Evolutionary conservation across 805 yeast genomes (phyloP), one percentile per base, ranked within the genome.

Genomic region (Ogataea trehalophila): DNA sequence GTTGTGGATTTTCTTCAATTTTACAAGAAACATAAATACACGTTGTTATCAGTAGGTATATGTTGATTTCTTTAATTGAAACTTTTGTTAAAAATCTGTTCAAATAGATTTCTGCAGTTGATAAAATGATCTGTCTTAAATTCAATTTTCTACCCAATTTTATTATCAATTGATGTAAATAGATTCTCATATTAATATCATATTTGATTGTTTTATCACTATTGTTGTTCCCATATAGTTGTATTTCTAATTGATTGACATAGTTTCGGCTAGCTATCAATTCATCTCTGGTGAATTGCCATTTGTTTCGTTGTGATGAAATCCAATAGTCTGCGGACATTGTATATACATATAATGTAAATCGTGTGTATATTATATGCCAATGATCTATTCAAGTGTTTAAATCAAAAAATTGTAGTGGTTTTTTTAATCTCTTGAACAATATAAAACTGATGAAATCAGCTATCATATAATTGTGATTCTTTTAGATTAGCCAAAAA

Each of bases 1-100:
- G 97, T 60, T 87, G 95, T 1, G 99, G 98, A 56, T 88, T 85
- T 65, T 94, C 99, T 64, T 94, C 98, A 33, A 90, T 85, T 62
- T 94, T 92, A 69, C 97, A 86, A 0, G 97, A 91, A 31, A 94
- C 74, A 59, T 94, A 94, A 2, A 92, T 74, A 55, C 94, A 83
- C 0, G 98, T 82, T 0, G 99, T 81, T 11, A 89, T 84, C 46
- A 91, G 66, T 38, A 90, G 67, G 60, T 90, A 92, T 1, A 87
- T 70, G 61, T 94, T 94, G 47, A 90, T 77, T 62, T 94, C 99
- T 54, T 84, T 80, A 14, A 89, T 67, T 13, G 88, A 80, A 0
- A 82, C 91, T 40, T 77, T 74, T 2, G 87, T 77, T 39, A 90
- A 70, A 58, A 92, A 89, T 40, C 99, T 65, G n/a, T 85, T 73